Evolutionary conservation across 768 basidiomycete genomes (phyloP).

Genomic region (Sistotremastrum niveocremeum): DNA sequence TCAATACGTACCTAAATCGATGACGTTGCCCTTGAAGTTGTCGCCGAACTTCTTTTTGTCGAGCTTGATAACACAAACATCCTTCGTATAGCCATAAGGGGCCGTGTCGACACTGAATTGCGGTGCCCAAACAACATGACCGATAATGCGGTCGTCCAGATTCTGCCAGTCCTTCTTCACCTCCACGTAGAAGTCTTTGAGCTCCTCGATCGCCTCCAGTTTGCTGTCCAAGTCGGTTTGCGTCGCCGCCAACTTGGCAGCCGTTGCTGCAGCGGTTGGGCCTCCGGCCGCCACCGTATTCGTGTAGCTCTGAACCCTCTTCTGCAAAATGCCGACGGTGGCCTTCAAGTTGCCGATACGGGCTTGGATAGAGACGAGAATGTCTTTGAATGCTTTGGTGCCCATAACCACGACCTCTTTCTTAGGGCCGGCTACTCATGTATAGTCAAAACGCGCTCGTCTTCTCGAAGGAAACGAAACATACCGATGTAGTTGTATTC

Average conservation of each 20-base stretch:
- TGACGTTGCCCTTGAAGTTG: conserved; percentile 20
- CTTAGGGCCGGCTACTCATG: conserved; percentile 17
- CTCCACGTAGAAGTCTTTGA: conserved; percentile 21
- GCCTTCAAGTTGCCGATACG: conserved; percentile 13
- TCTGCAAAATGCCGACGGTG: conserved; percentile 11
- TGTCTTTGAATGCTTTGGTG: conserved; percentile 15
- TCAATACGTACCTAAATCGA: conserved; percentile 24
- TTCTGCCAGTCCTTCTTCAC: conserved; percentile 22
- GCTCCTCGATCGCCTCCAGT: conserved; percentile 12
- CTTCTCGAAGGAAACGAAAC: conserved; percentile 16
- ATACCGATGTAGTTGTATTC: conserved; percentile 18
- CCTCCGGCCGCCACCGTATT: conserved; percentile 9
- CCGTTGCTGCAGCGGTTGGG: conserved; percentile 3
- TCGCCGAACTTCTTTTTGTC: conserved; percentile 22
- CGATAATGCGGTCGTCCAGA: conserved; percentile 21
- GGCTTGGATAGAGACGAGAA: conserved; percentile 19
- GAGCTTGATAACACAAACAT: conserved; percentile 27
- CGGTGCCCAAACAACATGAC: conserved; percentile 26
- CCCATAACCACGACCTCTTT: conserved; percentile 26
- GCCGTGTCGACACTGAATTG: conserved; percentile 16
- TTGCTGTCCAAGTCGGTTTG: conserved; percentile 11
- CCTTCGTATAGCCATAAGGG: conserved; percentile 22
- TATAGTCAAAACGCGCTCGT: conserved; percentile 17
- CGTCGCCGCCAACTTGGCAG: conserved; percentile 8
- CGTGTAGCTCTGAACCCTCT: conserved; percentile 9